phyloP scores from a whole-genome alignment of 2,329 filamentous ascomycete genomes.

The Aspergillus felis region DNA sequence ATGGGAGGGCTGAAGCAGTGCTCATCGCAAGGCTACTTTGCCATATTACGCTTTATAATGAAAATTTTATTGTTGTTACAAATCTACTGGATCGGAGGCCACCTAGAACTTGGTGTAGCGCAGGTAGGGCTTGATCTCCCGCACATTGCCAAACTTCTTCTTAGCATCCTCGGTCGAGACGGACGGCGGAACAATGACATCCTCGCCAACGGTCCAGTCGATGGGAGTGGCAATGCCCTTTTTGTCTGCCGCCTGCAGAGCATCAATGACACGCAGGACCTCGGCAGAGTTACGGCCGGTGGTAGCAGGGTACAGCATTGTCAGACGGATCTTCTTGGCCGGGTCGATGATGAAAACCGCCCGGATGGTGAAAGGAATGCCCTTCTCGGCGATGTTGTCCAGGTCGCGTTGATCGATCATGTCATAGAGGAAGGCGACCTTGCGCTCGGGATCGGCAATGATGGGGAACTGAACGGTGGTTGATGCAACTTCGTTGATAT shows the following conservation, averaged over 20 bases:
- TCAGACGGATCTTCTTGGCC: slow-evolving; percentile 86
- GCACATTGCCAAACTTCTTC: slow-evolving; percentile 75
- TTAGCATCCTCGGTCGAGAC: slow-evolving; percentile 81
- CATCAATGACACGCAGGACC: slow-evolving; percentile 74
- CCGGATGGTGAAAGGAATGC: slow-evolving; percentile 78
- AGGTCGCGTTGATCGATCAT: slow-evolving; percentile 81
- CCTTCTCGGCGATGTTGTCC: slow-evolving; percentile 76
- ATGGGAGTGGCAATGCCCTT: slow-evolving; percentile 84
- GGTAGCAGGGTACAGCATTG: slow-evolving; percentile 87
- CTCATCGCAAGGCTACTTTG: neutral
- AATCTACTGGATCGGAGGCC: neutral
- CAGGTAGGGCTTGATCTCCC: slow-evolving; percentile 56
- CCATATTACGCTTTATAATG: neutral
- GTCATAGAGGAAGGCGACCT: slow-evolving; percentile 72
- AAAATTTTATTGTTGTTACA: neutral
- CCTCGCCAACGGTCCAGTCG: slow-evolving; percentile 83
- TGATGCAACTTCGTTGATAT: slow-evolving; percentile 75
- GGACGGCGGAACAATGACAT: slow-evolving; percentile 84
- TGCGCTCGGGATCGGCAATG: slow-evolving; percentile 74
- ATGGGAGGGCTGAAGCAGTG: no score
- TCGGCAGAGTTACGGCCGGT: slow-evolving; percentile 80
- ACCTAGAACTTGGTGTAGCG: slow-evolving; percentile 27
- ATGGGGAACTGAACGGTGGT: slow-evolving; percentile 71
- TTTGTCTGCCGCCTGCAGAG: slow-evolving; percentile 79
- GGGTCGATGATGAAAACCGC: slow-evolving; percentile 94